Percentiles rank a stretch among this genome's conserved stretches.
These are phyloP conservation scores for Olyra latifolia DNA, from an alignment of 176 grass and related monocot species.

Conservation along the genomic window DNA sequence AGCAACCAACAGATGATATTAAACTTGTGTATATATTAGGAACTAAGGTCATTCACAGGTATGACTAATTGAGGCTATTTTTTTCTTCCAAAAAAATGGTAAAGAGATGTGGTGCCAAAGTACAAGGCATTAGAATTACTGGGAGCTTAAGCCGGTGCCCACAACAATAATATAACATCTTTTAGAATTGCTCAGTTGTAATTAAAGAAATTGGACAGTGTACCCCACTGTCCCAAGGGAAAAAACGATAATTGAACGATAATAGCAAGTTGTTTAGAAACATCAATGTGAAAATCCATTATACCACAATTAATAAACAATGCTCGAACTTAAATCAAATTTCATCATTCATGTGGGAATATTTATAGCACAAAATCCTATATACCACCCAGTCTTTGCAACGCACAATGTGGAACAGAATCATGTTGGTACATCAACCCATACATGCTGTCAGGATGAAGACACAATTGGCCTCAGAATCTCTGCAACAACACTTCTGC, in stretches of 20 bases:
- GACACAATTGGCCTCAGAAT: background rate
- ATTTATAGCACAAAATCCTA: background rate
- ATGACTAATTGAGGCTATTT: background rate
- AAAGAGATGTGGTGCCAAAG: background rate
- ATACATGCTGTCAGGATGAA: background rate
- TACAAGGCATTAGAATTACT: background rate
- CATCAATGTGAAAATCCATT: background rate
- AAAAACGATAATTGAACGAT: background rate
- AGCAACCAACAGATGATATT: constrained; percentile 4
- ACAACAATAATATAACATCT: too few relatives aligned
- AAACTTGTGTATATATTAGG: background rate
- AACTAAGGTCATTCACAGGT: background rate
- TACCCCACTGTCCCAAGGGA: too few relatives aligned
- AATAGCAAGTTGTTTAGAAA: background rate
- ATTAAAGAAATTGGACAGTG: too few relatives aligned
- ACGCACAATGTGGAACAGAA: background rate
- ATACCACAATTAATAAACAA: background rate
- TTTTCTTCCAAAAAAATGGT: background rate
- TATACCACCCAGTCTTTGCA: background rate
- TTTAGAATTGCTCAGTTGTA: too few relatives aligned
- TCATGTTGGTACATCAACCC: background rate
- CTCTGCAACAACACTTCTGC: background rate
- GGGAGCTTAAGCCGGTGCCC: background rate
- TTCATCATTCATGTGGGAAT: background rate
- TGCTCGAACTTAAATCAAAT: background rate